Percentiles rank a stretch among this genome's conserved stretches.
These are phyloP conservation scores for Lodderomyces margitis DNA, from an alignment of 1,139 yeast genomes.

Conservation along the genomic window DNA sequence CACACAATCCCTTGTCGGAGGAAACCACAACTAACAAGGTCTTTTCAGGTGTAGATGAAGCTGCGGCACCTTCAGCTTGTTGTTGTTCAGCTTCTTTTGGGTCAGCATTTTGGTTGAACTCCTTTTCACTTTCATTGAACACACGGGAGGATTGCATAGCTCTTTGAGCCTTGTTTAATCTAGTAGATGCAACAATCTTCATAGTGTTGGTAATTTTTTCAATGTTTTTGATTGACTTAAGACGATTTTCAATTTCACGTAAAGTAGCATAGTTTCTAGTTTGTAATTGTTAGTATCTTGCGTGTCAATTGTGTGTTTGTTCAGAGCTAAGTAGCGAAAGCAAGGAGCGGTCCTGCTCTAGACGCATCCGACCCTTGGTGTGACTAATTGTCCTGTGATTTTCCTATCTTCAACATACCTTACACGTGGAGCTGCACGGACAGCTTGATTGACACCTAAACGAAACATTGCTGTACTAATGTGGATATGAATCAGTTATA, in stretches of 20 bases:
- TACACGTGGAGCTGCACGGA: slow-evolving; percentile 53
- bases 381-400: not conserved
- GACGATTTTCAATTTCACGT: slow-evolving; percentile 97
- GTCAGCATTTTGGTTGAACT: slow-evolving; percentile 80
- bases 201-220: slow-evolving; percentile 99
- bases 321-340: not conserved
- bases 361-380: too few species aligned
- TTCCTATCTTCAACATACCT: slow-evolving; percentile 47
- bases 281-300: slow-evolving; percentile 16
- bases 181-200: slow-evolving; percentile 98
- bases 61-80: slow-evolving; percentile 27
- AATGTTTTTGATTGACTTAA: slow-evolving; percentile 96
- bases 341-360: too few species aligned
- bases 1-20: slow-evolving; percentile 98
- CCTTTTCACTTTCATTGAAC: slow-evolving; percentile 76
- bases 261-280: slow-evolving; percentile 92
- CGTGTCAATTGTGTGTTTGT: not conserved
- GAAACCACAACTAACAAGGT: slow-evolving; percentile 78
- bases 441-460: slow-evolving; percentile 61
- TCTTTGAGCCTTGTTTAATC: slow-evolving; percentile 92
- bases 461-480: slow-evolving; percentile 53
- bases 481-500: slow-evolving; percentile 2
- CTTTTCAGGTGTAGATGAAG: slow-evolving; percentile 49
- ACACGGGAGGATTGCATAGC: slow-evolving; percentile 90
- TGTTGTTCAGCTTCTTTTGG: slow-evolving; percentile 50